These are phyloP conservation scores for Phytophthora chlamydospora DNA, from an alignment of 352 stramenopile genomes.

Conservation along the genomic window DNA sequence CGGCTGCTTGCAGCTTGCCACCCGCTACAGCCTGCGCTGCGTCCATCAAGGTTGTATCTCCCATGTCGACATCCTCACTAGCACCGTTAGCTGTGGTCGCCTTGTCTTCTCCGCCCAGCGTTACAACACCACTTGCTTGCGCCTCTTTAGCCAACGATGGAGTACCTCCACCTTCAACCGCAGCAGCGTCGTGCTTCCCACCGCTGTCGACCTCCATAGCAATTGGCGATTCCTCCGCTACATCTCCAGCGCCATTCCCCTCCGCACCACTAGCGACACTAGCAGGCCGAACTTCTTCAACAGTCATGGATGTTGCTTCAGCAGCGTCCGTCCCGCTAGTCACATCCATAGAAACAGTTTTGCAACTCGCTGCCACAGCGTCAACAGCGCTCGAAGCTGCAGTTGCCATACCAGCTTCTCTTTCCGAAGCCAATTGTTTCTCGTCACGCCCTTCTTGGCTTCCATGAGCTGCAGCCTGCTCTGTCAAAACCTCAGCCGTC, in stretches of 20 bases:
- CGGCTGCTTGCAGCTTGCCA: no score
- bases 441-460: background rate
- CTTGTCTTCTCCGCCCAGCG: background rate
- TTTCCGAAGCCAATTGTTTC: background rate
- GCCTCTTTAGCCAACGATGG: background rate
- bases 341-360: slow-evolving; percentile 1
- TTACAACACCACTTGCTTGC: background rate
- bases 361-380: background rate
- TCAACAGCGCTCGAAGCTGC: background rate
- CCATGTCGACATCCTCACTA: slow-evolving; percentile 15
- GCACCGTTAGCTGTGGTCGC: background rate
- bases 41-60: no score
- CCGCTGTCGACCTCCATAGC: slow-evolving; percentile 13
- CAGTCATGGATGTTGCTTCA: background rate
- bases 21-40: no score
- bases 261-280: background rate
- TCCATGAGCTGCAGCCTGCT: slow-evolving; percentile 5
- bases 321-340: background rate
- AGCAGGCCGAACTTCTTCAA: background rate
- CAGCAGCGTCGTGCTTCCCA: background rate
- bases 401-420: background rate
- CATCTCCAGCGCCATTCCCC: background rate
- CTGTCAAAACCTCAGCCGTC: background rate
- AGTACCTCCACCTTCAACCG: background rate
- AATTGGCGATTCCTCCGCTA: background rate